Base-by-base conservation (phyloP, 2,329 filamentous ascomycete genomes). In the Alternaria sp. region DNA sequence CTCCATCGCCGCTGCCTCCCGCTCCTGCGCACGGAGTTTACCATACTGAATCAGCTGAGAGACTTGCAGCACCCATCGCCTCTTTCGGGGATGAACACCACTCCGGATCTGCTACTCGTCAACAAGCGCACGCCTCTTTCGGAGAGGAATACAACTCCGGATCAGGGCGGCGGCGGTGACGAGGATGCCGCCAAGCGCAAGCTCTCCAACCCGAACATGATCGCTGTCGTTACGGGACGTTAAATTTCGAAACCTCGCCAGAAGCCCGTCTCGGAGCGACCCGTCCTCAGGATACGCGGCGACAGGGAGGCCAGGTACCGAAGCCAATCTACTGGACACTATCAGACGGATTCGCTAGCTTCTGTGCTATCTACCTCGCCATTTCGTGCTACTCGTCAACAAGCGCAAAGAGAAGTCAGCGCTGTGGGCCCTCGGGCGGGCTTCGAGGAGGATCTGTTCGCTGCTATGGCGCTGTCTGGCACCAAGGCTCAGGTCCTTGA, bases 121-220 rank as follows among this genome's bases (percentile, higher is more conserved):
- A 36, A 36, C 32, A 36, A 36, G 32, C 32, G 32, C 7, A 36
- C 32, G 32, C 32, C 32, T 36, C 32, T 9, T n/a, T n/a, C 32
- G 15, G 32, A n/a, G 32, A 36, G 7, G 32, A 36, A 36, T 2
- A 36, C 32, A 0, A n/a, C 32, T n/a, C 32, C 15, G 32, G 32
- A 36, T 36, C n/a, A 40, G 36, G 36, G n/a, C 9, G 36, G 15
- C 32, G 32, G 8, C 32, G 32, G 57, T n/a, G 68, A 63, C 32
- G 68, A 57, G 0, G 65, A 73, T 30, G 32, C 60, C 0, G 57
- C 73, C 40, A 73, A 72, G 53, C 55, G 47, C n/a, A 21, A 46
- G 3, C 66, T 73, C 2, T 52, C 63, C 17, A 76, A 75, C 32
- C 32, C 13, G n/a, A n/a, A n/a, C n/a, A n/a, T n/a, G n/a, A n/a